A percentile compares a stretch with the other conserved stretches of the same genome.
Evolutionary conservation across 148 eudicot species (phyloP).

Genomic region (Dysphania ambrosioides): DNA sequence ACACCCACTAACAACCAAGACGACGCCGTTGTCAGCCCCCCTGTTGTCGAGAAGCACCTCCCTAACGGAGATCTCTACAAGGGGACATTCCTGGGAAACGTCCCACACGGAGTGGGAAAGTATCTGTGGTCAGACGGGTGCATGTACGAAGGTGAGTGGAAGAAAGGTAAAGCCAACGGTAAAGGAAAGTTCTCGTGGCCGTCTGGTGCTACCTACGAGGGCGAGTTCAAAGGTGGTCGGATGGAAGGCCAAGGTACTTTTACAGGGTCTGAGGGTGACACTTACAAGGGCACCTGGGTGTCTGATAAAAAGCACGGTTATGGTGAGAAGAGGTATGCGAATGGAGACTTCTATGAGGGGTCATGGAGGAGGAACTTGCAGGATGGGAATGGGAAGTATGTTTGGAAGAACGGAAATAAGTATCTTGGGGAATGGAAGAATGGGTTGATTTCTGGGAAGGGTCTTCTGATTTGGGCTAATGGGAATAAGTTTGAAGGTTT

Average conservation of each 20-base stretch:
- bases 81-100: conserved; percentile 56
- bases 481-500: conserved; percentile 57
- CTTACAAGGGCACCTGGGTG: conserved; percentile 61
- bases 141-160: conserved; percentile 95
- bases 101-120: conserved; percentile 78
- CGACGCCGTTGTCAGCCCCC: conserved; percentile 5
- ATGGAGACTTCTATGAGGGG: conserved; percentile 79
- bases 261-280: conserved; percentile 71
- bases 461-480: conserved; percentile 58
- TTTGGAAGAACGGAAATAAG: conserved; percentile 78
- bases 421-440: conserved; percentile 67
- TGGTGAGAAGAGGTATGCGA: conserved; percentile 63
- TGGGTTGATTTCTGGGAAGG: conserved; percentile 66
- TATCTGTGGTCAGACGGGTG: conserved; percentile 92
- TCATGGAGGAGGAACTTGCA: conserved; percentile 56
- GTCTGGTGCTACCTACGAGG: conserved; percentile 81
- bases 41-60: conserved; percentile 41
- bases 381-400: conserved; percentile 69
- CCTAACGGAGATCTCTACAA: conserved; percentile 87
- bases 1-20: conserved; percentile 36
- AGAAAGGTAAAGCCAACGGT: conserved; percentile 74
- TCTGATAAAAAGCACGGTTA: conserved; percentile 61
- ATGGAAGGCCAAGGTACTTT: conserved; percentile 83
- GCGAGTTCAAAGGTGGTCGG: conserved; percentile 73
- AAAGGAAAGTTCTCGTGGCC: conserved; percentile 96